Percentiles rank a stretch among this genome's conserved stretches.
Evolutionary conservation across 1,284 basidiomycete genomes (phyloP).

Genomic region (Meira nashicola): DNA sequence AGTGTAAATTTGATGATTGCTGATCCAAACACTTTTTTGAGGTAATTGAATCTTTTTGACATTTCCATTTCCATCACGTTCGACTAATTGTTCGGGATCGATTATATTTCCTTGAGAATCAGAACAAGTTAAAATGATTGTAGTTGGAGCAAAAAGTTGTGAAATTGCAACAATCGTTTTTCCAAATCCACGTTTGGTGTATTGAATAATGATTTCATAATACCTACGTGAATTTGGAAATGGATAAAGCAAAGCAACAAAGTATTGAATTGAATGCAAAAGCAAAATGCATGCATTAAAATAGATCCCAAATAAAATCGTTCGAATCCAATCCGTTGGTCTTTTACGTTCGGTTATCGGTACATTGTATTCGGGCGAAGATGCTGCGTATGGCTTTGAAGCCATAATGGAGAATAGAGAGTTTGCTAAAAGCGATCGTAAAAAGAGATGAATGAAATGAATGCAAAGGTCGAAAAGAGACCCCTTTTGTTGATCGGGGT

Average conservation of each 20-base stretch:
- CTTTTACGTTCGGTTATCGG: slow-evolving; percentile 25
- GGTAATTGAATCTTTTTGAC: slow-evolving; percentile 30
- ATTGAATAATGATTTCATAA: slow-evolving; percentile 26
- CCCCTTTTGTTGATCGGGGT: no score
- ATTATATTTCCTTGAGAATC: slow-evolving; percentile 30
- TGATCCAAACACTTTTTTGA: slow-evolving; percentile 30
- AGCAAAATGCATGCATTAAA: slow-evolving; percentile 38
- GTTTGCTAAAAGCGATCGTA: no score
- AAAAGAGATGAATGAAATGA: no score
- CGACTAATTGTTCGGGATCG: slow-evolving; percentile 32
- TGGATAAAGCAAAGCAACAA: slow-evolving; percentile 27
- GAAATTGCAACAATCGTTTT: slow-evolving; percentile 30
- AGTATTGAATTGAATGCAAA: slow-evolving; percentile 25
- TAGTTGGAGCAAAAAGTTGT: slow-evolving; percentile 41
- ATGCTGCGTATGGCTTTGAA: no score
- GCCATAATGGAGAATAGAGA: no score
- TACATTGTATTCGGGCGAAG: slow-evolving; percentile 11
- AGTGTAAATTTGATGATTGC: slow-evolving; percentile 44
- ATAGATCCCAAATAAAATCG: slow-evolving; percentile 27
- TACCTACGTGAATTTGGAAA: slow-evolving; percentile 18
- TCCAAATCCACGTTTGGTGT: slow-evolving; percentile 33
- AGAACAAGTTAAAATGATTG: slow-evolving; percentile 32
- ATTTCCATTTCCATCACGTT: slow-evolving; percentile 21
- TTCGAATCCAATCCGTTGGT: slow-evolving; percentile 21
- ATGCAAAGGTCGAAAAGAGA: no score